These are phyloP conservation scores for Dipteronia dyeriana DNA, from an alignment of 345 rosid genomes.

Conservation along the genomic window DNA sequence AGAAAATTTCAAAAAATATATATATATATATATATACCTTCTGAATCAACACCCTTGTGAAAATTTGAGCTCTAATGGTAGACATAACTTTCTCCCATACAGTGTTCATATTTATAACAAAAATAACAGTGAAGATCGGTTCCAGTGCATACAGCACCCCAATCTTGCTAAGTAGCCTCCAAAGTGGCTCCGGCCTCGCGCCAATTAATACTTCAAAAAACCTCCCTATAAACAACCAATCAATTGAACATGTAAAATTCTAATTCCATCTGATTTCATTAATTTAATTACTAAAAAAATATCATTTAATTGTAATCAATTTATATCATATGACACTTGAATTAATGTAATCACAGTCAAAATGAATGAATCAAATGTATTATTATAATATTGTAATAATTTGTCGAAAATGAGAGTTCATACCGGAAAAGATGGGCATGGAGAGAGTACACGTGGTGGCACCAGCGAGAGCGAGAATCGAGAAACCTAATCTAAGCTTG, in stretches of 20 bases:
- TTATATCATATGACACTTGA: no score
- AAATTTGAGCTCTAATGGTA: slow-evolving; percentile 73
- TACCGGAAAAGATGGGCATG: slow-evolving; percentile 89
- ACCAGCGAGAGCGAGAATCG: slow-evolving; percentile 58
- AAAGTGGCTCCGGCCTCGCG: slow-evolving; percentile 68
- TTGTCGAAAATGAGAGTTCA: not conserved
- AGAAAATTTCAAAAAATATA: not conserved
- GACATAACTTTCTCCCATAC: slow-evolving; percentile 94
- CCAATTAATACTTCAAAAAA: slow-evolving; percentile 90
- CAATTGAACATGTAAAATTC: not conserved
- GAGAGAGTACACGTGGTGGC: slow-evolving; percentile 85
- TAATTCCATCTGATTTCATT: no score
- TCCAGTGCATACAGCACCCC: slow-evolving; percentile 75
- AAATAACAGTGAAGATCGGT: slow-evolving; percentile 78
- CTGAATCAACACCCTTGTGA: slow-evolving; percentile 75
- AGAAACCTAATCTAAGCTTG: slow-evolving; percentile 54
- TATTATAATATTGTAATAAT: no score
- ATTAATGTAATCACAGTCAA: no score
- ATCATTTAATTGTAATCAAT: no score
- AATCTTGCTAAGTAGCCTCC: slow-evolving; percentile 70
- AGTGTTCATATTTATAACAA: slow-evolving; percentile 68
- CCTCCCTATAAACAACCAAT: slow-evolving; percentile 47
- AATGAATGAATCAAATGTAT: no score
- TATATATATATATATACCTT: slow-evolving; percentile 51
- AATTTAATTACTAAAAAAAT: no score